A percentile compares a stretch with the other conserved stretches of the same genome.
These are phyloP conservation scores for Brettanomyces custersianus DNA, from an alignment of 805 yeast species.

Conservation along the genomic window DNA sequence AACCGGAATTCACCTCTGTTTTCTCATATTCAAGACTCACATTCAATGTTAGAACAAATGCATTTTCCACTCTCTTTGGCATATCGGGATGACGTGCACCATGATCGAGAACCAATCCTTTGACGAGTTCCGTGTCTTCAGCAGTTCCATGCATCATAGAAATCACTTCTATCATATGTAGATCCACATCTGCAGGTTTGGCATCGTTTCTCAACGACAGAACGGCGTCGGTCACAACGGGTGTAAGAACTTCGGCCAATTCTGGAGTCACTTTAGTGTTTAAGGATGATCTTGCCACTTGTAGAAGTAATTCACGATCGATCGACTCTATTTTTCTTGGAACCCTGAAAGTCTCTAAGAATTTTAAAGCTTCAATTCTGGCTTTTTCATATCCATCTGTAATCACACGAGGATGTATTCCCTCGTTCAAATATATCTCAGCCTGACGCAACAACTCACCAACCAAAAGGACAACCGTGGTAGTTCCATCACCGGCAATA, in stretches of 20 bases:
- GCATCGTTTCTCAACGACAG: constrained; percentile 53
- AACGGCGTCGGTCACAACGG: constrained; percentile 95
- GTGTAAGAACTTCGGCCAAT: constrained; percentile 73
- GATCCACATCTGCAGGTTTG: constrained; percentile 45
- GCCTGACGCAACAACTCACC: constrained; percentile 95
- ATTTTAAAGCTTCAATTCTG: constrained; percentile 63
- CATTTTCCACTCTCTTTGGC: constrained; percentile 85
- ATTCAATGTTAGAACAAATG: constrained; percentile 76
- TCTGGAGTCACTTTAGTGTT: constrained; percentile 78
- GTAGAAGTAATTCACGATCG: constrained; percentile 82
- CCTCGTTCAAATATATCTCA: constrained; percentile 83
- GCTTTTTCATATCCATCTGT: constrained; percentile 95
- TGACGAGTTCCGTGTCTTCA: constrained; percentile 71
- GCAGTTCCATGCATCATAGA: constrained; percentile 92
- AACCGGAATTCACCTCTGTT: constrained; percentile 94
- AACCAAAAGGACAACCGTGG: constrained; percentile 87
- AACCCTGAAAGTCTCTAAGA: constrained; percentile 57
- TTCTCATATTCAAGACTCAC: constrained; percentile 95
- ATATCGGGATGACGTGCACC: constrained; percentile 99
- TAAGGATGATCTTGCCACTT: constrained; percentile 85
- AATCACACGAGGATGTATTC: constrained; percentile 89
- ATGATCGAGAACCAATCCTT: constrained; percentile 91
- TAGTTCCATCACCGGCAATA: constrained; percentile 98
- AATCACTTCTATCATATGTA: constrained; percentile 98
- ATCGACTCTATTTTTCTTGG: constrained; percentile 26